These are phyloP conservation scores for Stentor roeselii DNA, from an alignment of 73 alveolate genomes.

Conservation along the genomic window DNA sequence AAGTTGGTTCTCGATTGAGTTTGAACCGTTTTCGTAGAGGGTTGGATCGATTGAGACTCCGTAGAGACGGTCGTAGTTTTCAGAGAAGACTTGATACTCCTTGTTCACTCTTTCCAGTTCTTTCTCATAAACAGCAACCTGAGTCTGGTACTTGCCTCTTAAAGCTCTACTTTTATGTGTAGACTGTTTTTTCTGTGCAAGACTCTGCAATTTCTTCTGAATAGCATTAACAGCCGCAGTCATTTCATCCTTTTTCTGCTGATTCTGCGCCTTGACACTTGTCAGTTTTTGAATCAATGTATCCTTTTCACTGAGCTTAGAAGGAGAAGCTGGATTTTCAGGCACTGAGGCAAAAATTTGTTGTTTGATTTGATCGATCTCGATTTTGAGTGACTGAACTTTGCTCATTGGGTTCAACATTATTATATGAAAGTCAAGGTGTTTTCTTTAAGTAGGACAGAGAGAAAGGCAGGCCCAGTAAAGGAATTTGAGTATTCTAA, in stretches of 20 bases:
- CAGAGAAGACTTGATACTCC: not conserved
- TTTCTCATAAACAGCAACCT: not conserved
- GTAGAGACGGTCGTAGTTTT: not conserved
- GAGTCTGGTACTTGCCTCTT: not conserved
- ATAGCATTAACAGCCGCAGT: not conserved
- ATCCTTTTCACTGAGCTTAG: not conserved
- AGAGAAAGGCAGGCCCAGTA: too few relatives aligned
- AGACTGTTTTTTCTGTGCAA: not conserved
- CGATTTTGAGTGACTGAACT: not conserved
- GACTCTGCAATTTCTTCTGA: not conserved
- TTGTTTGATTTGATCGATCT: conserved; percentile 16
- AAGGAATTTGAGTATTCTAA: too few relatives aligned
- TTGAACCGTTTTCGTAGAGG: not conserved
- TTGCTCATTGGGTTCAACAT: not conserved
- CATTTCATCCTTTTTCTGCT: not conserved
- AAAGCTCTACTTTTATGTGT: not conserved
- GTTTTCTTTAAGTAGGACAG: too few relatives aligned
- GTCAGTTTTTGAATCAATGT: not conserved
- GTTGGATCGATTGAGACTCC: not conserved
- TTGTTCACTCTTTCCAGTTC: not conserved
- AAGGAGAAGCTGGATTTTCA: not conserved
- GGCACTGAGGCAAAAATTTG: not conserved
- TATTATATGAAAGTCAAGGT: too few relatives aligned
- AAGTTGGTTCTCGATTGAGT: not conserved
- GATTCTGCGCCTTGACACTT: not conserved